Percentiles rank a stretch among this genome's conserved stretches.
These are phyloP conservation scores for Schoenoplectus triqueter DNA, from an alignment of 202 grass and related monocot genomes.

Conservation along the genomic window DNA sequence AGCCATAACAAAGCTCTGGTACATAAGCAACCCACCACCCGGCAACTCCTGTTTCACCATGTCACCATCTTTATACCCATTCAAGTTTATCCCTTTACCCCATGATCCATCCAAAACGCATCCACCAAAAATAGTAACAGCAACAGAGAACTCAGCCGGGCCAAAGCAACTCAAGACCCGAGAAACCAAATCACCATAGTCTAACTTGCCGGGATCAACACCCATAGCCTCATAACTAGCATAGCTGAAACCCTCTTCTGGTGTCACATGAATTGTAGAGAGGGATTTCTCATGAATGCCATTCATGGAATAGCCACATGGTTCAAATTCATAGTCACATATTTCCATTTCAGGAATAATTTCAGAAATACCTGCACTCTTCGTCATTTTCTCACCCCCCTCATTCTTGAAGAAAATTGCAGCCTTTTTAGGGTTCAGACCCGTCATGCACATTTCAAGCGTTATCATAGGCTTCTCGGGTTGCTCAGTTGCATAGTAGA, in stretches of 20 bases:
- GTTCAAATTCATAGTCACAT: conserved; percentile 88
- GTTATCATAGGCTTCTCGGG: conserved; percentile 77
- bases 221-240: conserved; percentile 91
- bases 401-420: conserved; percentile 82
- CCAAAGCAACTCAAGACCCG: conserved; percentile 75
- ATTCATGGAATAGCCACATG: conserved; percentile 94
- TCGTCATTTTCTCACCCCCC: conserved; percentile 63
- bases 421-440: conserved; percentile 53
- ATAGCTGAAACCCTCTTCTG: conserved; percentile 93
- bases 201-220: conserved; percentile 52
- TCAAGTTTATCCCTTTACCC: conserved; percentile 44
- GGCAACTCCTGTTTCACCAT: conserved; percentile 63
- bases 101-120: conserved; percentile 55
- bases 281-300: conserved; percentile 53
- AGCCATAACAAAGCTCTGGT: conserved; percentile 70
- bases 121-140: conserved; percentile 74
- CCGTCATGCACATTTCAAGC: conserved; percentile 95
- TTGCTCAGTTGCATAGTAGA: conserved; percentile 76
- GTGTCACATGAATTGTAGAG: conserved; percentile 92
- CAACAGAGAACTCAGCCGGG: conserved; percentile 77
- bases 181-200: conserved; percentile 57
- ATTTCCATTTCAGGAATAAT: conserved; percentile 98
- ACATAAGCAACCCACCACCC: conserved; percentile 67
- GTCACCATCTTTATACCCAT: conserved; percentile 52
- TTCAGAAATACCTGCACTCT: conserved; percentile 65